These are phyloP conservation scores for Neolentinus lepideus DNA, from an alignment of 1,284 basidiomycete species.

Conservation along the genomic window DNA sequence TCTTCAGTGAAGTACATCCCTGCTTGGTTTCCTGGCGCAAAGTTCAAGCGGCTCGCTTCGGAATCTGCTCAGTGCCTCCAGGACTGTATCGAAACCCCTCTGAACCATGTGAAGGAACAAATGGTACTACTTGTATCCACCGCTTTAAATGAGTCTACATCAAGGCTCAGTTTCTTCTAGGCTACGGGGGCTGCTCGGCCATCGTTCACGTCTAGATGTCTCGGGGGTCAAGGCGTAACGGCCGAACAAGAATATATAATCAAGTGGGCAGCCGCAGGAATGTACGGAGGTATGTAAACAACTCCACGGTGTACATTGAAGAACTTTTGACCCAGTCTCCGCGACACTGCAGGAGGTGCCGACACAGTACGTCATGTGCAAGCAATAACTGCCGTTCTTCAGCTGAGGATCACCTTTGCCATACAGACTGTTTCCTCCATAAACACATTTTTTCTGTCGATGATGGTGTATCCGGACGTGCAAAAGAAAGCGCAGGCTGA, in stretches of 20 bases:
- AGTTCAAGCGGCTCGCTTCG: conserved; percentile 4
- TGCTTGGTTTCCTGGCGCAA: neutral
- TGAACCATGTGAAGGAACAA: neutral
- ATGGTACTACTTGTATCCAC: neutral
- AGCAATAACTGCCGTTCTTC: neutral
- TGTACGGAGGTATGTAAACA: conserved; percentile 8
- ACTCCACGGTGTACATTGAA: neutral
- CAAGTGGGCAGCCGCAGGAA: conserved; percentile 10
- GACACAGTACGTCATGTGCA: neutral
- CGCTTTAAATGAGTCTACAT: neutral
- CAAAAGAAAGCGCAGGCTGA: conserved; percentile 14
- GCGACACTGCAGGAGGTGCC: neutral
- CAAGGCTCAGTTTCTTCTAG: neutral
- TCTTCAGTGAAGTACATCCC: neutral
- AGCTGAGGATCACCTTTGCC: neutral
- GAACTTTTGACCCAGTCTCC: neutral
- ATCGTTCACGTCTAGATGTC: conserved; percentile 4
- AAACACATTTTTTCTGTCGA: conserved; percentile 16
- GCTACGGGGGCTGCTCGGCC: neutral
- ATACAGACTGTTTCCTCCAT: neutral
- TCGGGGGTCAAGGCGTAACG: conserved; percentile 4
- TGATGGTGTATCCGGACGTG: conserved; percentile 16
- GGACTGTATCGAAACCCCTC: neutral
- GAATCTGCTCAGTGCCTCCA: conserved; percentile 1
- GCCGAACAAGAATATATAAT: conserved; percentile 9